These are phyloP conservation scores for Vitis rotundifolia DNA, from an alignment of 164 flowering plant genomes.

Conservation along the genomic window DNA sequence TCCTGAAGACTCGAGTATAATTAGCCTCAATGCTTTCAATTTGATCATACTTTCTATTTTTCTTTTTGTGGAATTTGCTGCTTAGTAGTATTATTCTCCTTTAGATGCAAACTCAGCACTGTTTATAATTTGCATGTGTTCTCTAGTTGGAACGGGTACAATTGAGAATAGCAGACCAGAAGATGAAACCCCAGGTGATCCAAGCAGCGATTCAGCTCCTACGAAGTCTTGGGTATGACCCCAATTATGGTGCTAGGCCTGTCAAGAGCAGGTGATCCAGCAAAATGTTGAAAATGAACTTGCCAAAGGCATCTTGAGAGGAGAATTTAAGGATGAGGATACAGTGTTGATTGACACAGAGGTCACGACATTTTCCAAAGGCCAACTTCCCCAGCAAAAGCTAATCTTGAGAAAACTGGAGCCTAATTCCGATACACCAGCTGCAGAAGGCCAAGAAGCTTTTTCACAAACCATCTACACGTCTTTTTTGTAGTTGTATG, in stretches of 20 bases:
- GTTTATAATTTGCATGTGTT: conserved; percentile 8
- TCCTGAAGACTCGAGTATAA: too few relatives aligned
- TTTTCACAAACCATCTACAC: conserved; percentile 29
- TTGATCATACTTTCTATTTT: too few relatives aligned
- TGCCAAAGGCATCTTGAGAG: conserved; percentile 92
- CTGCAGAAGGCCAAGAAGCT: conserved; percentile 39
- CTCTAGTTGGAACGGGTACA: conserved; percentile 86
- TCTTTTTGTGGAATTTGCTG: background rate
- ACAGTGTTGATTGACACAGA: conserved; percentile 77
- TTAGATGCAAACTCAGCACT: background rate
- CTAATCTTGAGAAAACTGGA: conserved; percentile 56
- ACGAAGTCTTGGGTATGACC: conserved; percentile 89
- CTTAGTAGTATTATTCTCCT: background rate
- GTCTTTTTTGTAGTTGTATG: background rate
- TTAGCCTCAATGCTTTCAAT: too few relatives aligned
- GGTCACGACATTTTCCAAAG: conserved; percentile 70
- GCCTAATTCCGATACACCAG: conserved; percentile 24
- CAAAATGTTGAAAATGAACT: conserved; percentile 89
- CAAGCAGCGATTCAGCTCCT: conserved; percentile 77
- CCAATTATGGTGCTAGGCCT: conserved; percentile 95
- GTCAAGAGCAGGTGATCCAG: conserved; percentile 88
- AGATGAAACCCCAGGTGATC: conserved; percentile 69
- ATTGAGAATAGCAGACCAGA: conserved; percentile 72
- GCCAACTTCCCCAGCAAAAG: conserved; percentile 90
- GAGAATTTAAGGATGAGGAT: conserved; percentile 93